These are phyloP conservation scores for Allantophomopsis lycopodina DNA, from an alignment of 2,329 filamentous ascomycete species.

Conservation along the genomic window DNA sequence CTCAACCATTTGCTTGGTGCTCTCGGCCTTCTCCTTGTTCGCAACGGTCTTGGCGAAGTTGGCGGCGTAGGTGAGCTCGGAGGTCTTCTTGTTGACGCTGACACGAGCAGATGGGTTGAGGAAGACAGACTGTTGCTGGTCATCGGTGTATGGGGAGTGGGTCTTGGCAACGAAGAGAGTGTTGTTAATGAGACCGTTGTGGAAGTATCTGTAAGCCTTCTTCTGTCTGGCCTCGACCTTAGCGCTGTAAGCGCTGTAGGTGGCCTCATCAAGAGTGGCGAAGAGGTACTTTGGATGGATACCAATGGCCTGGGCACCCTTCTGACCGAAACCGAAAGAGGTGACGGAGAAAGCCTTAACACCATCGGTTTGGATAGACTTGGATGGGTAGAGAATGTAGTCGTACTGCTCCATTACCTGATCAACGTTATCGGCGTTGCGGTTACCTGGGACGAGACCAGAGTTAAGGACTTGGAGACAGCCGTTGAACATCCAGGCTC, in stretches of 20 bases:
- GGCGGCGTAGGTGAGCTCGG: slow-evolving; percentile 59
- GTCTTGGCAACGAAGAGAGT: slow-evolving; percentile 92
- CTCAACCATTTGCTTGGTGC: slow-evolving; percentile 57
- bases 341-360: slow-evolving; percentile 98
- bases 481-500: slow-evolving; percentile 99
- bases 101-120: slow-evolving; percentile 91
- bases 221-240: slow-evolving; percentile 93
- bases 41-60: slow-evolving; percentile 46
- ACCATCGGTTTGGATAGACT: slow-evolving; percentile 90
- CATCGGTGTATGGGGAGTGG: slow-evolving; percentile 78
- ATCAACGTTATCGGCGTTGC: slow-evolving; percentile 96
- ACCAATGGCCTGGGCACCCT: slow-evolving; percentile 94
- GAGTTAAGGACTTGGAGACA: slow-evolving; percentile 90
- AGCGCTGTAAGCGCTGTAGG: slow-evolving; percentile 67
- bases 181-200: slow-evolving; percentile 97
- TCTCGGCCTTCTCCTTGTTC: slow-evolving; percentile 42
- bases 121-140: slow-evolving; percentile 76
- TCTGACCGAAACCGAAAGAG: slow-evolving; percentile 98
- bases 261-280: slow-evolving; percentile 78
- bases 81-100: slow-evolving; percentile 71
- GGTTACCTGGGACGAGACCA: slow-evolving; percentile 89
- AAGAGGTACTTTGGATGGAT: slow-evolving; percentile 94
- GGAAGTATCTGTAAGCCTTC: slow-evolving; percentile 98
- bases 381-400: slow-evolving; percentile 93
- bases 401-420: slow-evolving; percentile 95